A percentile compares a stretch with the other conserved stretches of the same genome.
Conservation (phyloP, 2,329 filamentous ascomycete genomes). For the Pyricularia pennisetigena region DNA sequence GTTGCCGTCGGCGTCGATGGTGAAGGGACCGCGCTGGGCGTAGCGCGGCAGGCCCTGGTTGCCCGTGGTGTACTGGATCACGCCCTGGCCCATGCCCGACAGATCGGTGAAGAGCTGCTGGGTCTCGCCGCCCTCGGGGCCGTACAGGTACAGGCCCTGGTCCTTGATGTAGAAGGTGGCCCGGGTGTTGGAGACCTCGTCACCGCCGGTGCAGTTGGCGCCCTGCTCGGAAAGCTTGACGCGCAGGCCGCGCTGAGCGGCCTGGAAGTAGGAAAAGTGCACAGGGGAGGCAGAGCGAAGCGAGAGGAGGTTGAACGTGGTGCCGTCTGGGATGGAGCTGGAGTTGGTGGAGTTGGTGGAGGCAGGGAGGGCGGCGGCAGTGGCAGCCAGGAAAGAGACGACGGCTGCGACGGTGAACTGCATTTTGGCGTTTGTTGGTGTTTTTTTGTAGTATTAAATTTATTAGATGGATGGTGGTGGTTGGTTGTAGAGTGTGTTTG, state of each 20-base stretch:
- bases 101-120: conserved; percentile 42
- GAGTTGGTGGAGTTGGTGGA: conserved; percentile 10
- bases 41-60: conserved; percentile 24
- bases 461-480: not conserved
- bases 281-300: conserved; percentile 38
- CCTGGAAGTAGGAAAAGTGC: conserved; percentile 35
- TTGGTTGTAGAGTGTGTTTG: not conserved
- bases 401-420: conserved; percentile 47
- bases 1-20: conserved; percentile 28
- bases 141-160: conserved; percentile 37
- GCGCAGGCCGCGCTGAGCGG: conserved; percentile 31
- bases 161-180: conserved; percentile 42
- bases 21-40: conserved; percentile 36
- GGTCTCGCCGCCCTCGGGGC: conserved; percentile 20
- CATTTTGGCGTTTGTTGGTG: conserved; percentile 10
- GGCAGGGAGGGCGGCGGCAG: conserved; percentile 15
- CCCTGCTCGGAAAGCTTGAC: conserved; percentile 32
- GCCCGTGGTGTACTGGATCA: conserved; percentile 35
- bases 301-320: conserved; percentile 36
- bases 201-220: conserved; percentile 33
- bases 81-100: conserved; percentile 21
- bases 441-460: not conserved
- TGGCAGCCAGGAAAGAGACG: conserved; percentile 18
- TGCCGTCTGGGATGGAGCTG: conserved; percentile 11
- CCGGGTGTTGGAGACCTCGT: conserved; percentile 20